These are phyloP conservation scores for Carnegiea gigantea DNA, from an alignment of 179 eudicot genomes.

Conservation along the genomic window DNA sequence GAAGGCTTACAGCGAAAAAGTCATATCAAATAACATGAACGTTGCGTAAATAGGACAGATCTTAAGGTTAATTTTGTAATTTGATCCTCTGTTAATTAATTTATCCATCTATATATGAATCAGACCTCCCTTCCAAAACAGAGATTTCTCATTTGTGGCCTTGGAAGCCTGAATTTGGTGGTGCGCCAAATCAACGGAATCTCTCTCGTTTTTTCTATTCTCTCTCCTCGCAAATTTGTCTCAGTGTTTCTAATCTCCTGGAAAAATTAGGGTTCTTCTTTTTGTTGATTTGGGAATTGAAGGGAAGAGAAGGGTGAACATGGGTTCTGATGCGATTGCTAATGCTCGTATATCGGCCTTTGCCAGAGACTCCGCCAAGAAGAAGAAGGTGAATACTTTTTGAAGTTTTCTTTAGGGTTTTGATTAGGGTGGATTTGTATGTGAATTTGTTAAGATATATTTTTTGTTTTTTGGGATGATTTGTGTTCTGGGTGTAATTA, in stretches of 20 bases:
- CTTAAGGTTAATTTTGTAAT: background rate
- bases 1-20: slow-evolving; percentile 3
- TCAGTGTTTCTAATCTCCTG: background rate
- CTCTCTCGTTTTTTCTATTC: background rate
- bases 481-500: slow-evolving; percentile 6
- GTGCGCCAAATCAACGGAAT: slow-evolving; percentile 18
- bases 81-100: background rate
- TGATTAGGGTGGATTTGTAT: background rate
- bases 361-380: slow-evolving; percentile 32
- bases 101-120: background rate
- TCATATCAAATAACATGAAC: background rate
- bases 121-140: background rate
- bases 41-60: background rate
- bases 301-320: background rate
- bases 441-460: background rate
- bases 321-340: slow-evolving; percentile 40
- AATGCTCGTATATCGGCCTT: slow-evolving; percentile 29
- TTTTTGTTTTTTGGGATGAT: background rate
- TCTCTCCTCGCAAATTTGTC: background rate
- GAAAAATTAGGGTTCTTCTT: slow-evolving; percentile 18
- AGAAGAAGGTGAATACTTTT: slow-evolving; percentile 31
- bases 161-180: background rate
- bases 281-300: background rate
- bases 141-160: slow-evolving; percentile 13
- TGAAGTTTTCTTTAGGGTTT: background rate